A percentile compares a stretch with the other conserved stretches of the same genome.
Conservation (phyloP, 306 rosid genomes). For the Lablab purpureus region DNA sequence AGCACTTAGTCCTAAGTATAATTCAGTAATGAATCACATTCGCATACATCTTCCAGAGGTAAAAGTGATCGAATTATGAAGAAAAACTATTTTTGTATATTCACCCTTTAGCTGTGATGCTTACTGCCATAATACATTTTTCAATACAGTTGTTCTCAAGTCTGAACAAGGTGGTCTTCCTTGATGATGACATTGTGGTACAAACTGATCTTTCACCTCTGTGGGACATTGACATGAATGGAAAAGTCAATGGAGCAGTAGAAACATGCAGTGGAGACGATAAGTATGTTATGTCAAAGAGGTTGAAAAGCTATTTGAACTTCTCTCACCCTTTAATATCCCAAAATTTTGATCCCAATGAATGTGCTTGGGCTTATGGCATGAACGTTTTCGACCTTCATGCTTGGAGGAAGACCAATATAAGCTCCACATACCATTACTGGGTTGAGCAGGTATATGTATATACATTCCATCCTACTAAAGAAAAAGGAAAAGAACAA, state of each 20-base stretch:
- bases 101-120: constrained; percentile 17
- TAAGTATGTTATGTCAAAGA: constrained; percentile 87
- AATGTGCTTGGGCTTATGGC: constrained; percentile 99
- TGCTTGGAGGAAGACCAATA: constrained; percentile 98
- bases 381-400: constrained; percentile 94
- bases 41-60: constrained; percentile 98
- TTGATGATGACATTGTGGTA: constrained; percentile 90
- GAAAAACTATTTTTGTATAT: not conserved
- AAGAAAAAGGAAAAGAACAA: not conserved
- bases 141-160: constrained; percentile 83
- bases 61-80: constrained; percentile 22
- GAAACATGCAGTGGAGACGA: constrained; percentile 90
- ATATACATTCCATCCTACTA: constrained; percentile 10
- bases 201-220: constrained; percentile 96
- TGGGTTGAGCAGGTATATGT: constrained; percentile 82
- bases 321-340: constrained; percentile 89
- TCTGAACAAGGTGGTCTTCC: constrained; percentile 85
- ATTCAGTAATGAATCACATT: constrained; percentile 93
- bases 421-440: constrained; percentile 78
- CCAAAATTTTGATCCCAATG: constrained; percentile 64
- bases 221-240: constrained; percentile 91
- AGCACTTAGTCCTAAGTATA: constrained; percentile 94
- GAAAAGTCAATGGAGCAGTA: constrained; percentile 98
- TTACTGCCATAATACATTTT: constrained; percentile 34
- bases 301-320: constrained; percentile 86